These are phyloP conservation scores for Verbascum thapsus DNA, from an alignment of 257 asterid species.

Conservation along the genomic window DNA sequence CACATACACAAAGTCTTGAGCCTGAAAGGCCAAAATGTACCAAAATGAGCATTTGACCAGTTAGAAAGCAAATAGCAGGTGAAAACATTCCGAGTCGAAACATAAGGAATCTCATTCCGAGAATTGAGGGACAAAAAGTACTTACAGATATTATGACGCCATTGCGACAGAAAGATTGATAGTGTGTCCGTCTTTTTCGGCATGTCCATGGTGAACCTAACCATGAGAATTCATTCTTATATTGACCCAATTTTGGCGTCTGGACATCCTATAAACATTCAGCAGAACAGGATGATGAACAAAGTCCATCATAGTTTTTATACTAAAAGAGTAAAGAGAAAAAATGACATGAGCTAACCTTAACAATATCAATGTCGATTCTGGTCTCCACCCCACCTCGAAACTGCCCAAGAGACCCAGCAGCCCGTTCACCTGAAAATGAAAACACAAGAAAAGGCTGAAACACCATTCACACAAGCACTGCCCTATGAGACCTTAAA, in stretches of 20 bases:
- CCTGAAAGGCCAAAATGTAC: conserved; percentile 41
- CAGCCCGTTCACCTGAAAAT: conserved; percentile 43
- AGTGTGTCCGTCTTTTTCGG: conserved; percentile 66
- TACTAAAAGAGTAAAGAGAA: neutral
- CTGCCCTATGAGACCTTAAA: neutral
- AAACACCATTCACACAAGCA: neutral
- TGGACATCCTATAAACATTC: conserved; percentile 33
- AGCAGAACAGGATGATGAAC: neutral
- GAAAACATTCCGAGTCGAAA: neutral
- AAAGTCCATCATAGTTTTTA: neutral
- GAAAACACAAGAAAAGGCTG: conserved; percentile 18
- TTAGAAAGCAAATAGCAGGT: neutral
- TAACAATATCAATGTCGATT: conserved; percentile 30
- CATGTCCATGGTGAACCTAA: conserved; percentile 71
- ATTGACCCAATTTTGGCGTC: conserved; percentile 26
- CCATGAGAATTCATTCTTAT: conserved; percentile 49
- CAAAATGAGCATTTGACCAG: conserved; percentile 13
- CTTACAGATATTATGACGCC: conserved; percentile 77
- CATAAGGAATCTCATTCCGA: too few species aligned
- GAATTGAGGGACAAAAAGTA: neutral
- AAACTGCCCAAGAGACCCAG: conserved; percentile 29
- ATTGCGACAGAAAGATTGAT: conserved; percentile 64
- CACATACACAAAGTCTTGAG: conserved; percentile 71
- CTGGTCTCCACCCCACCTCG: conserved; percentile 31
- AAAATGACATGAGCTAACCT: conserved; percentile 44